phyloP scores from a whole-genome alignment of 805 yeast genomes.

The Wickerhamomyces canadensis region DNA sequence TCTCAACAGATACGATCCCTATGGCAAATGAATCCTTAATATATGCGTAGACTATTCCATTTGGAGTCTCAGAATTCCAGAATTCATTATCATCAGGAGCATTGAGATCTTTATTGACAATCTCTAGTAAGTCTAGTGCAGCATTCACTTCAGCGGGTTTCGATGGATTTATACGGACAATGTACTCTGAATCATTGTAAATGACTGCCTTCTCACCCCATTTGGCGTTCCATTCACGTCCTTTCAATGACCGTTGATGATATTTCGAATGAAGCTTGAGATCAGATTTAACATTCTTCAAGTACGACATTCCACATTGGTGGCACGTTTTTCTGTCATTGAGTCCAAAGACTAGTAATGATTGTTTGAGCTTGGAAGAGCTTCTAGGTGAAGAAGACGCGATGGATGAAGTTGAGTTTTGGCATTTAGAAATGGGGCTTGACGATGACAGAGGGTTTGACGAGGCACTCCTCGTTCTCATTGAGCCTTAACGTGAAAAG shows the following conservation, averaged over 20 bases:
- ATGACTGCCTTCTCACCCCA: slow-evolving; percentile 27
- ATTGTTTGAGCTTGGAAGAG: slow-evolving; percentile 9
- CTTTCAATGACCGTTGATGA: slow-evolving; percentile 44
- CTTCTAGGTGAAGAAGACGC: neutral
- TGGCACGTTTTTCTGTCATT: slow-evolving; percentile 32
- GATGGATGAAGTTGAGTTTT: neutral
- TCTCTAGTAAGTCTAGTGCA: slow-evolving; percentile 36
- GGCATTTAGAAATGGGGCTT: too few relatives aligned
- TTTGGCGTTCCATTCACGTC: slow-evolving; percentile 40
- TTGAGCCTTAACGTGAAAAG: too few relatives aligned
- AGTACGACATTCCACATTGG: slow-evolving; percentile 51
- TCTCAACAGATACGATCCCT: slow-evolving; percentile 53
- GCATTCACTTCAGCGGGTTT: slow-evolving; percentile 29
- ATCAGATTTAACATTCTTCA: slow-evolving; percentile 36
- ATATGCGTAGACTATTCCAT: slow-evolving; percentile 46
- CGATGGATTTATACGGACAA: slow-evolving; percentile 31
- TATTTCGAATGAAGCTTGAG: slow-evolving; percentile 42
- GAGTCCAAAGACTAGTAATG: slow-evolving; percentile 13
- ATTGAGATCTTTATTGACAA: slow-evolving; percentile 55
- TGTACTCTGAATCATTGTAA: slow-evolving; percentile 18
- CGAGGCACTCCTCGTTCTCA: too few relatives aligned
- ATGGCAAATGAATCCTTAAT: slow-evolving; percentile 42
- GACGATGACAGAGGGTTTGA: too few relatives aligned
- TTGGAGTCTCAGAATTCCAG: slow-evolving; percentile 27
- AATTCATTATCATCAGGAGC: slow-evolving; percentile 48